Evolutionary conservation across 106 monocot species (phyloP).

Genomic region (Dendrobium catenatum): DNA sequence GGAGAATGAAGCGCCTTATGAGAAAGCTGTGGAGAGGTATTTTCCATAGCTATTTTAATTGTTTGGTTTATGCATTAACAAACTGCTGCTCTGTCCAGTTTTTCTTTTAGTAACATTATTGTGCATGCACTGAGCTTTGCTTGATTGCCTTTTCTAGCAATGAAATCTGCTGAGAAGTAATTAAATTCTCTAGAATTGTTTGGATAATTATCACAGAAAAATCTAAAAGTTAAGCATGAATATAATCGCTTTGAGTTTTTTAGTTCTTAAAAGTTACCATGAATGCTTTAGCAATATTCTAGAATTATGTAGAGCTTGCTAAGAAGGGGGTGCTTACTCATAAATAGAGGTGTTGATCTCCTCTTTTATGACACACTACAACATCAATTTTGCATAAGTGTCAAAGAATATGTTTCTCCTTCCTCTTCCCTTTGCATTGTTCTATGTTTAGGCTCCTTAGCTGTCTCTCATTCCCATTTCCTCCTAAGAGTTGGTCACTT

Average conservation of each 20-base stretch:
- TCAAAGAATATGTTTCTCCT: background rate
- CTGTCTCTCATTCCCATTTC: background rate
- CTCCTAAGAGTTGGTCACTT: background rate
- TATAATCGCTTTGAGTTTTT: background rate
- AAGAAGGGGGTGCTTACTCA: background rate
- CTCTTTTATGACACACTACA: background rate
- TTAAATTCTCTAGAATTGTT: background rate
- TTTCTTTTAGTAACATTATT: background rate
- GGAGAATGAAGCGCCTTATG: slow-evolving; percentile 85
- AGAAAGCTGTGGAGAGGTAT: slow-evolving; percentile 82
- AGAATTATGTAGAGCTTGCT: background rate
- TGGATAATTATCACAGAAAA: background rate
- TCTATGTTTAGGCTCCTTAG: background rate
- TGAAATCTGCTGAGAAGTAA: background rate
- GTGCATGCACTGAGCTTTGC: background rate
- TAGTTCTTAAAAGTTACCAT: background rate
- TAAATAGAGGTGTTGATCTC: background rate
- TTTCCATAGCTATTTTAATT: background rate
- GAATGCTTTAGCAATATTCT: background rate
- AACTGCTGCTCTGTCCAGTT: background rate
- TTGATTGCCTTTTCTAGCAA: background rate
- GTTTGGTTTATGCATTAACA: background rate
- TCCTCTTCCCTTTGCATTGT: background rate
- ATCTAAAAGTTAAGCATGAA: background rate
- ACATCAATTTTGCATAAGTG: background rate